Percentiles rank a stretch among this genome's conserved stretches.
Conservation (phyloP, 768 basidiomycete species). For the Rhizopogon roseolus region DNA sequence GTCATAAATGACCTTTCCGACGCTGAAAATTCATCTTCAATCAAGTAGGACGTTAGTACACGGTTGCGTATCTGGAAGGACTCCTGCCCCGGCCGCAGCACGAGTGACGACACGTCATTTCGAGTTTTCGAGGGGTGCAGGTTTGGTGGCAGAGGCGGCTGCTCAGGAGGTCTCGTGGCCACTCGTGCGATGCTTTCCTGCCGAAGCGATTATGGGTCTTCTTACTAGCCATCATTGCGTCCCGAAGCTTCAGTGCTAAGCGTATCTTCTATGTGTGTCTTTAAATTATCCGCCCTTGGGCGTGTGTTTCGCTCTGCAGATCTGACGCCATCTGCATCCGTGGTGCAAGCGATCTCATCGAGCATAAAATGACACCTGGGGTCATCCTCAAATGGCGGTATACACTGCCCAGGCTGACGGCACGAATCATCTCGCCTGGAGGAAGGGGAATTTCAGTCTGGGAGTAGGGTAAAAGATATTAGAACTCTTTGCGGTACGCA, state of each 20-base stretch:
- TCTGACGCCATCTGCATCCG: conserved; percentile 50
- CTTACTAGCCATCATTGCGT: too few relatives aligned
- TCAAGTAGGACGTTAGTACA: conserved; percentile 62
- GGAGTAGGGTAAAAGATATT: too few relatives aligned
- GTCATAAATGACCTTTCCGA: conserved; percentile 32
- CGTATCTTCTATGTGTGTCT: too few relatives aligned
- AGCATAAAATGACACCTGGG: conserved; percentile 93
- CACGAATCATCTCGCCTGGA: conserved; percentile 32
- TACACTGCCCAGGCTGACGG: conserved; percentile 55
- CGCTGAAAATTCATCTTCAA: conserved; percentile 74
- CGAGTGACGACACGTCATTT: conserved; percentile 36
- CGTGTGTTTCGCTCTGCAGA: conserved; percentile 61
- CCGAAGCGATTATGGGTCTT: too few relatives aligned
- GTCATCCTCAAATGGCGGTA: conserved; percentile 95
- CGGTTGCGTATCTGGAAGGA: conserved; percentile 64
- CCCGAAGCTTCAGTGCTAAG: too few relatives aligned
- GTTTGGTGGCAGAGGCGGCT: too few relatives aligned
- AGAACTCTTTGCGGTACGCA: conserved; percentile 33
- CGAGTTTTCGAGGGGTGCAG: background rate
- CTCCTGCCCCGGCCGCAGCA: conserved; percentile 57
- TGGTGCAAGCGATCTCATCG: conserved; percentile 83
- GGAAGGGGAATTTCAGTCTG: conserved; percentile 36
- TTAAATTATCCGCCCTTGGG: too few relatives aligned
- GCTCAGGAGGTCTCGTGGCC: too few relatives aligned
- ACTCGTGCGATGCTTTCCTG: too few relatives aligned